Conservation (phyloP, 345 rosid genomes). For the Eucalyptus globulus region DNA sequence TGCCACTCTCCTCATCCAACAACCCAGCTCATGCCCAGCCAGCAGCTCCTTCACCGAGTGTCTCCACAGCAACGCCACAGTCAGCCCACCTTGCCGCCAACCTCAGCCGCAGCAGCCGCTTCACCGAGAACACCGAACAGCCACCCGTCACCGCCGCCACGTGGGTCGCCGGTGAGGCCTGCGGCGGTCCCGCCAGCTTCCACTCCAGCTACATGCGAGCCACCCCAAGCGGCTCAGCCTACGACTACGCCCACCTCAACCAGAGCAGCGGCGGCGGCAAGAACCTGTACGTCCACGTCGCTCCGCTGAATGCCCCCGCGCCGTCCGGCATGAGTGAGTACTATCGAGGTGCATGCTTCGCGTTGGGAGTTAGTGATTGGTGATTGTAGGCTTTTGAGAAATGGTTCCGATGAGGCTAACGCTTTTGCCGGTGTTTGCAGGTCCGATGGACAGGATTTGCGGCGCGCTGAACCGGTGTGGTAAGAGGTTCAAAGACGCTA, state of each 20-base stretch:
- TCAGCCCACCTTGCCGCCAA: too few relatives aligned
- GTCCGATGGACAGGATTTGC: conserved; percentile 2
- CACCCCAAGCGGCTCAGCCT: neutral
- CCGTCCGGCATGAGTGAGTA: neutral
- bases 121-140: too few relatives aligned
- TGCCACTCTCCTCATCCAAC: too few relatives aligned
- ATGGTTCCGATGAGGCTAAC: neutral
- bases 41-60: too few relatives aligned
- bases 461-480: conserved; percentile 1
- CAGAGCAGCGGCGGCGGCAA: neutral
- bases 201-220: neutral
- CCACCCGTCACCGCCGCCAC: neutral
- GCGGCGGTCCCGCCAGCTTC: neutral
- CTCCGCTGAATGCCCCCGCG: neutral
- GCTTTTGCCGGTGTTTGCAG: neutral
- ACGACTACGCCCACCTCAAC: neutral
- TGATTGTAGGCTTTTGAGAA: fast-evolving
- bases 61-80: too few relatives aligned
- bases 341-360: neutral
- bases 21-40: too few relatives aligned
- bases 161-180: neutral
- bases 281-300: neutral
- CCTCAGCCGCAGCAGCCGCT: too few relatives aligned
- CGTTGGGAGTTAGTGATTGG: neutral
- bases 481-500: conserved; percentile 37